phyloP scores from a whole-genome alignment of 768 basidiomycete genomes.

The Brasilioporus rufonigricans region DNA sequence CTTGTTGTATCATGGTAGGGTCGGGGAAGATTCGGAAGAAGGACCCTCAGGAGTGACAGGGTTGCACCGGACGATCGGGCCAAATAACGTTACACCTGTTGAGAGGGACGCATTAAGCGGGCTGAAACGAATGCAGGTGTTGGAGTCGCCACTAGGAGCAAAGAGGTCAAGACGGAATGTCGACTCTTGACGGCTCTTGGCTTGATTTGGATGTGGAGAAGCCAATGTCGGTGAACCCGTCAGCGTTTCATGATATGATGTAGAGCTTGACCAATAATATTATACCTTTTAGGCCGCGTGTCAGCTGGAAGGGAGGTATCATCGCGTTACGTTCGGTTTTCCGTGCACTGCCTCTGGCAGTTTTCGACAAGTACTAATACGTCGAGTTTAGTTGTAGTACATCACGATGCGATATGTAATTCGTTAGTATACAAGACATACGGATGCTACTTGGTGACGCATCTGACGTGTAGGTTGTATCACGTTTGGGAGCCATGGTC shows the following conservation, averaged over 20 bases:
- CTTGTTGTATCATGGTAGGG: constrained; percentile 14
- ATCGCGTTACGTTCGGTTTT: neutral
- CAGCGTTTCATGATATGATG: neutral
- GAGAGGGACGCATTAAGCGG: constrained; percentile 34
- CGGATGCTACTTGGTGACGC: neutral
- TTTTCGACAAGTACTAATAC: neutral
- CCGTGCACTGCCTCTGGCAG: neutral
- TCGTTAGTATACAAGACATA: neutral
- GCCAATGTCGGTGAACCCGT: neutral
- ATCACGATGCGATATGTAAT: constrained; percentile 13
- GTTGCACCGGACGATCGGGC: constrained; percentile 11
- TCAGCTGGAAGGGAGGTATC: neutral
- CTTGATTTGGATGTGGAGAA: neutral
- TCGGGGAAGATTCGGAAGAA: constrained; percentile 22
- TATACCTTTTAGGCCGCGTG: neutral
- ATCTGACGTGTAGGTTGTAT: neutral
- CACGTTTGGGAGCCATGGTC: neutral
- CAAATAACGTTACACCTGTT: constrained; percentile 54
- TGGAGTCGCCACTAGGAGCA: constrained; percentile 30
- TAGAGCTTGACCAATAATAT: neutral
- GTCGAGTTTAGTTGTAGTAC: neutral
- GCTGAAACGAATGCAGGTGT: constrained; percentile 21
- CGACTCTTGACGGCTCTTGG: constrained; percentile 11
- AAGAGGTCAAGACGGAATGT: constrained; percentile 24
- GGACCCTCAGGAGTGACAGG: constrained; percentile 14